Evolutionary conservation across 345 rosid species (phyloP).

Genomic region (Eucalyptus dawsonii): DNA sequence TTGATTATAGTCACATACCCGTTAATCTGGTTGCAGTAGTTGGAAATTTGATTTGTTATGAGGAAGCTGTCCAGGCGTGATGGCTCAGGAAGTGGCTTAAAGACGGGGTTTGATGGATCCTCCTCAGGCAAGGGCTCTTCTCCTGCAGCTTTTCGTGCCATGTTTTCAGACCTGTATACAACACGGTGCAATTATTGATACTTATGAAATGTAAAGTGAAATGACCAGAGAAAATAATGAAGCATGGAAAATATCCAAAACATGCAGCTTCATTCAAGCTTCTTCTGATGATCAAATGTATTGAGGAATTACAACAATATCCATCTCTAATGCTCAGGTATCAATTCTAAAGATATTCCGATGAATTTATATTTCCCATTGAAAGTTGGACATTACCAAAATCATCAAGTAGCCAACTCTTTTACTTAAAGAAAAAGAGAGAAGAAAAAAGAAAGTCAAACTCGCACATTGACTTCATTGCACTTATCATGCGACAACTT

Average conservation of each 20-base stretch:
- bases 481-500: neutral
- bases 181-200: neutral
- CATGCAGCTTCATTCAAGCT: neutral
- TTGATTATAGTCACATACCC: slow-evolving; percentile 33
- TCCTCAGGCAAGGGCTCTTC: slow-evolving; percentile 97
- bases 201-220: neutral
- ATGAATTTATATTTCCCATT: neutral
- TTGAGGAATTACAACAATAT: neutral
- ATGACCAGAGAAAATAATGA: neutral
- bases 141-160: slow-evolving; percentile 76
- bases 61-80: slow-evolving; percentile 95
- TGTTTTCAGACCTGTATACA: slow-evolving; percentile 66
- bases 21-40: slow-evolving; percentile 95
- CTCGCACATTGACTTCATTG: neutral
- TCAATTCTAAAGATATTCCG: neutral
- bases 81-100: slow-evolving; percentile 90
- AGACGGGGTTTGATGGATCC: slow-evolving; percentile 87
- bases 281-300: neutral
- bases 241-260: neutral
- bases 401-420: neutral
- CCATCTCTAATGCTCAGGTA: neutral
- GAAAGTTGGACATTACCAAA: neutral
- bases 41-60: slow-evolving; percentile 77
- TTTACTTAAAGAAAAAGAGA: neutral
- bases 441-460: neutral